Conservation (phyloP, 768 basidiomycete species). For the Daedaleopsis nitida region DNA sequence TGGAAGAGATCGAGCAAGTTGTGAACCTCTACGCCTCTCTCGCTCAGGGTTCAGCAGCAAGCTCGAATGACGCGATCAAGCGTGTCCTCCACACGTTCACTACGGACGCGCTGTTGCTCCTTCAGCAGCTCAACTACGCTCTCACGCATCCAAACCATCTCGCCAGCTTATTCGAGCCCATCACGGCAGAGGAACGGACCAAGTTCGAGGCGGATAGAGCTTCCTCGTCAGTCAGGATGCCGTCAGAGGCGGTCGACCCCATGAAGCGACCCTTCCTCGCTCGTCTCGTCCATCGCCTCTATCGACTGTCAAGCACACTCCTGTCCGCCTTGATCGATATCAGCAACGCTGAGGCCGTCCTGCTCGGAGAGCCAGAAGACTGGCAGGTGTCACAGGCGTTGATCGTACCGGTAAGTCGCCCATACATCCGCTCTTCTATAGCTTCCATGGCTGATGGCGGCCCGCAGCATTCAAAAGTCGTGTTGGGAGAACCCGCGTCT, state of each 20-base stretch:
- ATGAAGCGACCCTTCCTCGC: constrained; percentile 72
- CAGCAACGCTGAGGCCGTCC: constrained; percentile 67
- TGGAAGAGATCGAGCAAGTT: constrained; percentile 85
- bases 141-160: constrained; percentile 91
- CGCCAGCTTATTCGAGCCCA: constrained; percentile 76
- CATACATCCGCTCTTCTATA: neutral
- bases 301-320: constrained; percentile 70
- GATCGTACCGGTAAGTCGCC: constrained; percentile 65
- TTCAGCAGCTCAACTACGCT: constrained; percentile 89
- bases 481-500: constrained; percentile 79
- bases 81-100: constrained; percentile 73
- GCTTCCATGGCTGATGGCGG: constrained; percentile 6
- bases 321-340: constrained; percentile 69
- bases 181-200: constrained; percentile 72
- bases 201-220: constrained; percentile 63
- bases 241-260: constrained; percentile 57
- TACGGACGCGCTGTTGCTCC: constrained; percentile 64
- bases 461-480: constrained; percentile 79
- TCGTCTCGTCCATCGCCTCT: constrained; percentile 70
- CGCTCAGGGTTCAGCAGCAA: constrained; percentile 51
- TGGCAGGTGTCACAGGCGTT: constrained; percentile 72
- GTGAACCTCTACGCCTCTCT: constrained; percentile 79
- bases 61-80: constrained; percentile 51
- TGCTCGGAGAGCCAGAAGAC: constrained; percentile 65
- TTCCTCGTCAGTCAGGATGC: constrained; percentile 33